phyloP scores from a whole-genome alignment of 768 basidiomycete genomes.

The Rhodocollybia butyracea region DNA sequence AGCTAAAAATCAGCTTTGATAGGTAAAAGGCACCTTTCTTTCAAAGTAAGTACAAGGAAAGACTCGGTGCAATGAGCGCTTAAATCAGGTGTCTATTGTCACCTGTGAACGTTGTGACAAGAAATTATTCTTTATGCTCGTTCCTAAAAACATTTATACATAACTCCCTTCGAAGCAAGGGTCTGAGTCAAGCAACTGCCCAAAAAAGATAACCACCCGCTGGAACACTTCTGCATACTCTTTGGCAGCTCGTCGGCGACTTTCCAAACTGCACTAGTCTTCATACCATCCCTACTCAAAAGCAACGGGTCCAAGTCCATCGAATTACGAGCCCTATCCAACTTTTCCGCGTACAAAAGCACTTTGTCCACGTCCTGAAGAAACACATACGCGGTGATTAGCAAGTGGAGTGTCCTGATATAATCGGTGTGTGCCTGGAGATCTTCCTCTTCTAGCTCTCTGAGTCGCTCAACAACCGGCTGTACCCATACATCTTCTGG shows the following conservation, averaged over 20 bases:
- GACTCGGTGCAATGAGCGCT: too few species aligned
- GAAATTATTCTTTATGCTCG: too few species aligned
- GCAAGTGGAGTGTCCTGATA: not conserved
- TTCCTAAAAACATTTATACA: too few species aligned
- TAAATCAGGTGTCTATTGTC: too few species aligned
- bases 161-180: too few species aligned
- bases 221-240: not conserved
- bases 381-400: not conserved
- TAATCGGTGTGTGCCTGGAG: not conserved
- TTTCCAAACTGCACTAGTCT: not conserved
- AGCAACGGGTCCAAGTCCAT: not conserved
- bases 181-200: too few species aligned
- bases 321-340: not conserved
- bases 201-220: too few species aligned
- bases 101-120: too few species aligned
- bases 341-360: not conserved
- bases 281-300: not conserved
- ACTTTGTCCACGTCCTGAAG: not conserved
- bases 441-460: slow-evolving; percentile 1
- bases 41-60: too few species aligned
- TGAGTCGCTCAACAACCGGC: not conserved
- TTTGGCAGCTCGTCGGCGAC: not conserved
- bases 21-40: too few species aligned
- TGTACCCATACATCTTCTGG: not conserved
- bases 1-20: too few species aligned